Conservation (phyloP, 1,284 basidiomycete genomes). For the Takashimella tepidaria region DNA sequence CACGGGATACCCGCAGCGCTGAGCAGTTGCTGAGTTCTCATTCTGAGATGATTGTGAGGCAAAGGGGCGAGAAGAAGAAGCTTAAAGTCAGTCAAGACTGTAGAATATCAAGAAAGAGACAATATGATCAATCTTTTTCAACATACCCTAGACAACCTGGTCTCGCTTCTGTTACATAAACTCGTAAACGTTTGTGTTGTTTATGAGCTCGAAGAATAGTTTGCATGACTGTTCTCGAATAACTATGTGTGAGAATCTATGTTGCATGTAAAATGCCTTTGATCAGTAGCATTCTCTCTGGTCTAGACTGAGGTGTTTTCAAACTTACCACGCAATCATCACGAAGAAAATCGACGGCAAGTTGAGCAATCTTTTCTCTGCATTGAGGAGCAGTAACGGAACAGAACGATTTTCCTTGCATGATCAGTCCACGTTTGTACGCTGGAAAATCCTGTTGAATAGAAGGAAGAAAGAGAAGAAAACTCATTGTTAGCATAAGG, state of each 20-base stretch:
- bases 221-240: slow-evolving; percentile 93
- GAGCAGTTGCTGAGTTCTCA: slow-evolving; percentile 80
- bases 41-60: slow-evolving; percentile 55
- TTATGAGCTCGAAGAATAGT: slow-evolving; percentile 82
- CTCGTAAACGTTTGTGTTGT: slow-evolving; percentile 81
- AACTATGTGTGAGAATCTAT: slow-evolving; percentile 90
- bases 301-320: too few species aligned
- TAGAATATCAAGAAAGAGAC: background rate
- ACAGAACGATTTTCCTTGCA: slow-evolving; percentile 45
- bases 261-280: slow-evolving; percentile 2
- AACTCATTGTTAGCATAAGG: background rate
- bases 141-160: slow-evolving; percentile 34
- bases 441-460: slow-evolving; percentile 36
- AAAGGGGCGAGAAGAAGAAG: too few species aligned
- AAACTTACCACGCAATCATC: slow-evolving; percentile 81
- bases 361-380: slow-evolving; percentile 80
- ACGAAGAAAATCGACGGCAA: slow-evolving; percentile 87
- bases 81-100: too few species aligned
- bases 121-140: background rate
- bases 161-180: slow-evolving; percentile 75
- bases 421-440: slow-evolving; percentile 41
- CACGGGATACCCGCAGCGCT: slow-evolving; percentile 85
- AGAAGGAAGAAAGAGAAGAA: background rate
- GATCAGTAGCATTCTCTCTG: too few species aligned
- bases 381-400: slow-evolving; percentile 64